Evolutionary conservation across 2,329 filamentous ascomycete species (phyloP).

Genomic region (Aureobasidium sp.): DNA sequence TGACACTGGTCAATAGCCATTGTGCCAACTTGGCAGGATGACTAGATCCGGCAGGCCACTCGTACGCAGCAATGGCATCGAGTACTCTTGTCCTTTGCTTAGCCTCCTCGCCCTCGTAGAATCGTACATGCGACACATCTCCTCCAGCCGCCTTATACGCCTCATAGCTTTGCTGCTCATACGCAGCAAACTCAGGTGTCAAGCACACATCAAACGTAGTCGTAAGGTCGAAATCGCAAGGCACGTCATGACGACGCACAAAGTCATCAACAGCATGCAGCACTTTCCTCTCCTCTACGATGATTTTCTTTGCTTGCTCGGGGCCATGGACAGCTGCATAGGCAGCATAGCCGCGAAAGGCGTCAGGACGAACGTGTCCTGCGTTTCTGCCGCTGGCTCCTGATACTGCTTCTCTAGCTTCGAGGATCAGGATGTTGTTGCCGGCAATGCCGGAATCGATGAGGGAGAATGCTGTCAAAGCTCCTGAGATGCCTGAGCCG

Average conservation of each 20-base stretch:
- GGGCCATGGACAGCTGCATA: conserved; percentile 35
- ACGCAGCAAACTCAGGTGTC: conserved; percentile 37
- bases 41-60: conserved; percentile 42
- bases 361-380: conserved; percentile 38
- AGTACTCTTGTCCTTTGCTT: conserved; percentile 28
- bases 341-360: conserved; percentile 39
- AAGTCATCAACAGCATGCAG: conserved; percentile 34
- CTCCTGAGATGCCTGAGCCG: conserved; percentile 36
- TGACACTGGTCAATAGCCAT: conserved; percentile 33
- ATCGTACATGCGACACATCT: conserved; percentile 34
- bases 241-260: conserved; percentile 31
- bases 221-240: conserved; percentile 39
- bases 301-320: conserved; percentile 38
- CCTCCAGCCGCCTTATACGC: conserved; percentile 35
- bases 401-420: conserved; percentile 36
- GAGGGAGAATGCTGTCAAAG: conserved; percentile 33
- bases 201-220: conserved; percentile 43
- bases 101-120: conserved; percentile 33
- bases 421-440: conserved; percentile 32
- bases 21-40: conserved; percentile 43
- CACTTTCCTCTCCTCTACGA: conserved; percentile 36
- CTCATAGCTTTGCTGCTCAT: conserved; percentile 33
- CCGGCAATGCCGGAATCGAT: conserved; percentile 27
- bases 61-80: conserved; percentile 37
- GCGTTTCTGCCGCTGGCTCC: conserved; percentile 38